Percentiles rank a stretch among this genome's conserved stretches.
Evolutionary conservation across 306 rosid genomes (phyloP).

Genomic region (Nissolia schottii): DNA sequence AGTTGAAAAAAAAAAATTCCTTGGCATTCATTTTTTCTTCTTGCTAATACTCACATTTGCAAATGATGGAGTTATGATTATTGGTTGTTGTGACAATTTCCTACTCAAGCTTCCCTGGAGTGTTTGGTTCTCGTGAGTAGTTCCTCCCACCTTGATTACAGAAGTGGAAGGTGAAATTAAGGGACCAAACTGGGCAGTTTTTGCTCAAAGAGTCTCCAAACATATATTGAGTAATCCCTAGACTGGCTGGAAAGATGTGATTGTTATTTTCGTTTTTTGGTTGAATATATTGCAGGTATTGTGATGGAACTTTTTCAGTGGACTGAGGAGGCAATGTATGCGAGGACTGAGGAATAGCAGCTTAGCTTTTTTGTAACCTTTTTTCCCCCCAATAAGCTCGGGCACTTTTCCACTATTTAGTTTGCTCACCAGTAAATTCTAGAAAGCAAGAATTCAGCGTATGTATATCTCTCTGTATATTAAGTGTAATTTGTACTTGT

Average conservation of each 20-base stretch:
- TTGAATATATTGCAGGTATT: constrained; percentile 57
- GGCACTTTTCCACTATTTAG: constrained; percentile 14
- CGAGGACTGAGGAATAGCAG: neutral
- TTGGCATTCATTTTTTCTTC: neutral
- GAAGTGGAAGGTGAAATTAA: neutral
- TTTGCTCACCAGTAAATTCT: constrained; percentile 14
- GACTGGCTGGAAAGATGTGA: neutral
- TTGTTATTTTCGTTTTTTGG: neutral
- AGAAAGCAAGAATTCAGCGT: neutral
- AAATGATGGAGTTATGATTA: neutral
- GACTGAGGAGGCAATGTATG: constrained; percentile 33
- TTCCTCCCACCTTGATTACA: neutral
- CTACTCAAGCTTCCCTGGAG: neutral
- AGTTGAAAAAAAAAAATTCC: neutral
- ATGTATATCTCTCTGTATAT: constrained; percentile 31
- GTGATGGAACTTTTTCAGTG: constrained; percentile 82
- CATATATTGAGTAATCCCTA: neutral
- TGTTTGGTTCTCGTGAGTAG: neutral
- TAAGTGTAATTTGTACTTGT: neutral
- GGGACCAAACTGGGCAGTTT: neutral
- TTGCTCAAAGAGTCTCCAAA: neutral
- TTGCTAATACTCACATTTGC: neutral
- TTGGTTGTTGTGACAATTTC: neutral
- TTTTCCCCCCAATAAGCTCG: constrained; percentile 13
- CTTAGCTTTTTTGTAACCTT: constrained; percentile 8